These are phyloP conservation scores for Vanilla planifolia DNA, from an alignment of 106 monocot genomes.

Conservation along the genomic window DNA sequence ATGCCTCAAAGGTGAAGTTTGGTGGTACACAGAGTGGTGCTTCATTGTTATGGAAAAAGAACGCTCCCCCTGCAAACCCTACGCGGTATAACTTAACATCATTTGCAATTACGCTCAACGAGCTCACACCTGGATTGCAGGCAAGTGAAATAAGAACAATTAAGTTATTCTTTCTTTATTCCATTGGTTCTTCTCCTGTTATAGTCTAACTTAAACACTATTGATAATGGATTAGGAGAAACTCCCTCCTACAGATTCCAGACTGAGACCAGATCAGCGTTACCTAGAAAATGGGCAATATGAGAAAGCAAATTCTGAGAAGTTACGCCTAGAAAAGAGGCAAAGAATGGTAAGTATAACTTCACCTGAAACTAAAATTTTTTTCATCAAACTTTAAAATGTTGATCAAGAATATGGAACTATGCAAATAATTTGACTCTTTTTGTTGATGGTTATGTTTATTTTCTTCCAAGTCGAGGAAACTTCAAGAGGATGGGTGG, in stretches of 20 bases:
- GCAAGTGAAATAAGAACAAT: slow-evolving; percentile 15
- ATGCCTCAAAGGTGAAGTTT: slow-evolving; percentile 23
- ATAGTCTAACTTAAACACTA: slow-evolving; percentile 27
- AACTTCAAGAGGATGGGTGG: slow-evolving; percentile 73
- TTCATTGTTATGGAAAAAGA: slow-evolving; percentile 49
- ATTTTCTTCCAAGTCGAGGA: slow-evolving; percentile 42
- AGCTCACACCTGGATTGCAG: slow-evolving; percentile 39
- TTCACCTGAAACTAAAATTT: too few species aligned
- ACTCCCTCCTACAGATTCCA: slow-evolving; percentile 85
- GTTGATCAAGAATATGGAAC: too few species aligned
- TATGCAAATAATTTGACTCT: too few species aligned
- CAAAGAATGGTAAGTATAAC: slow-evolving; percentile 61
- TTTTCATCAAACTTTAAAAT: too few species aligned
- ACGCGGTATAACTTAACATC: slow-evolving; percentile 63
- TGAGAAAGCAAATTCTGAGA: slow-evolving; percentile 61
- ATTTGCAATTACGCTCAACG: slow-evolving; percentile 60
- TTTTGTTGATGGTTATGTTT: too few species aligned
- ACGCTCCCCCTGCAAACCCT: slow-evolving; percentile 28
- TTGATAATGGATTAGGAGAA: slow-evolving; percentile 47
- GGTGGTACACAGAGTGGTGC: slow-evolving; percentile 7
- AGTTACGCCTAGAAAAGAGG: slow-evolving; percentile 65
- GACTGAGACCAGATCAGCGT: slow-evolving; percentile 74
- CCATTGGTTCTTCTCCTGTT: not conserved
- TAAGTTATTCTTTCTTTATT: not conserved
- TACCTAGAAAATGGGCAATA: slow-evolving; percentile 63